Percentiles rank a stretch among this genome's conserved stretches.
These are phyloP conservation scores for Barnettozyma sucrosica DNA, from an alignment of 805 yeast species.

Conservation along the genomic window DNA sequence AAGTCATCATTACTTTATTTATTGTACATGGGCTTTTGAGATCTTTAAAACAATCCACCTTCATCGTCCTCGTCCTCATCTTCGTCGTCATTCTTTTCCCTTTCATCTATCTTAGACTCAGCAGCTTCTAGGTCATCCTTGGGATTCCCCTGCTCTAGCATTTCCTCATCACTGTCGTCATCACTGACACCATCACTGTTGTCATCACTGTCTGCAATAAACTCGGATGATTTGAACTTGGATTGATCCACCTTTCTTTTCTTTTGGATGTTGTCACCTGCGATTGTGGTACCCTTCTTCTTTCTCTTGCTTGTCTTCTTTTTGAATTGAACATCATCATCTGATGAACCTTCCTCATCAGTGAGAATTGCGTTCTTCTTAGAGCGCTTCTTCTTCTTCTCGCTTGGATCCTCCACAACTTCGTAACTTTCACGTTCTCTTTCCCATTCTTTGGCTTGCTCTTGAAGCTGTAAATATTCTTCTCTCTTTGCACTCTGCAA, in stretches of 20 bases:
- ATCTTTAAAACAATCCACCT: not conserved
- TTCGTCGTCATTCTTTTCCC: not conserved
- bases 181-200: conserved; percentile 22
- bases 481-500: conserved; percentile 34
- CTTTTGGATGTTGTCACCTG: conserved; percentile 25
- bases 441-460: conserved; percentile 53
- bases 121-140: conserved; percentile 6
- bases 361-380: conserved; percentile 41
- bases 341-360: conserved; percentile 18
- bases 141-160: conserved; percentile 16
- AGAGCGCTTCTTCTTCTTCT: conserved; percentile 30
- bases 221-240: conserved; percentile 32
- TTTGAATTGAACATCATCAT: conserved; percentile 6
- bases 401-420: conserved; percentile 34
- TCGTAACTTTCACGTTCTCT: conserved; percentile 39
- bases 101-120: not conserved
- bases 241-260: conserved; percentile 25
- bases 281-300: conserved; percentile 23
- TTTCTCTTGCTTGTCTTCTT: conserved; percentile 19
- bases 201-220: conserved; percentile 41
- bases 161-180: conserved; percentile 27
- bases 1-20: not conserved
- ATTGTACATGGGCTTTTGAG: not conserved
- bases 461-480: conserved; percentile 46
- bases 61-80: not conserved